phyloP scores from a whole-genome alignment of 495 filamentous ascomycete species.

The Saxispiralis lemnorum region DNA sequence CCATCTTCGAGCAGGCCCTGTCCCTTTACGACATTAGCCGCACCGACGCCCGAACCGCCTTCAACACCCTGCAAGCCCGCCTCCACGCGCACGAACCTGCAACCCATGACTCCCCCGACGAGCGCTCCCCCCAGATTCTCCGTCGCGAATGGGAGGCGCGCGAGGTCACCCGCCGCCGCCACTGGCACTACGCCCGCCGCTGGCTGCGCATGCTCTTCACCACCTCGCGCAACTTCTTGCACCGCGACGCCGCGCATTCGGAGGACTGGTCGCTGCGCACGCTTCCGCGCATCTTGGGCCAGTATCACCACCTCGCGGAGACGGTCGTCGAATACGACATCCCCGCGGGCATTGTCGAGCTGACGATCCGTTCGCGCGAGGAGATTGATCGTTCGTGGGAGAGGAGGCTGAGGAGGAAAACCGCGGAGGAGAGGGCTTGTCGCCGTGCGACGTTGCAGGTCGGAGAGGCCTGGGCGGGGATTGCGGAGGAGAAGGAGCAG shows the following conservation, averaged over 20 bases:
- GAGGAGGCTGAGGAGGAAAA: neutral
- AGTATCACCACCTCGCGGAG: constrained; percentile 1
- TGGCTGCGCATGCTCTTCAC: constrained; percentile 13
- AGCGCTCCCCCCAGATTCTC: neutral
- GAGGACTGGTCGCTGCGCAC: neutral
- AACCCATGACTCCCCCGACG: neutral
- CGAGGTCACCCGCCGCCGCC: constrained; percentile 2
- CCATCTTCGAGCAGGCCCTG: constrained; percentile 6
- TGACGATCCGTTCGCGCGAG: constrained; percentile 4
- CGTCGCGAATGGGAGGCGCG: constrained; percentile 1
- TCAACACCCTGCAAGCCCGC: neutral
- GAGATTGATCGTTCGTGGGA: constrained; percentile 1
- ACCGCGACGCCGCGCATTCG: neutral
- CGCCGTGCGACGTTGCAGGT: too few relatives aligned
- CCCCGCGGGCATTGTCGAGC: constrained; percentile 7
- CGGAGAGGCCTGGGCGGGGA: too few relatives aligned
- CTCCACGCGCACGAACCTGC: neutral
- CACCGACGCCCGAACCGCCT: neutral
- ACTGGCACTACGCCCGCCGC: constrained; percentile 6
- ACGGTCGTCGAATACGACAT: constrained; percentile 3
- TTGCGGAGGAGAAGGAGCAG: too few relatives aligned
- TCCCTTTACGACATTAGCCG: neutral
- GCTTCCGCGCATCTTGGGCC: constrained; percentile 6
- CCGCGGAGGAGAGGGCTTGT: neutral
- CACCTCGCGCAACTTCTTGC: neutral